Evolutionary conservation across 495 filamentous ascomycete species (phyloP).

Genomic region (Xylaria longipes): DNA sequence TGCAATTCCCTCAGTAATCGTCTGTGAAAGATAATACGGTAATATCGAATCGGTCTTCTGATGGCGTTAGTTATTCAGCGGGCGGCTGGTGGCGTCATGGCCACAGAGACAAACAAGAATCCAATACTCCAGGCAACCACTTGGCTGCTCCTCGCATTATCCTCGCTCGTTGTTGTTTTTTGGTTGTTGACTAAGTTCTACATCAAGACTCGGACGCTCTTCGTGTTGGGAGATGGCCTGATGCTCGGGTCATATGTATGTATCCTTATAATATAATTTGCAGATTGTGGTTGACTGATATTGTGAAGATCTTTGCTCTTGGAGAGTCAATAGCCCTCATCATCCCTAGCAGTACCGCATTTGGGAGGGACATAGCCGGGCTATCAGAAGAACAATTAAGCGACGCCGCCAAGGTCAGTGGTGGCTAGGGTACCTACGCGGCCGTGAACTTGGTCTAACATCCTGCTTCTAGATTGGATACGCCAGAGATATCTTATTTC

Average conservation of each 20-base stretch:
- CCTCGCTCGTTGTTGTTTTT: conserved; percentile 35
- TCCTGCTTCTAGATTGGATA: conserved; percentile 28
- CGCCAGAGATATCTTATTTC: conserved; percentile 34
- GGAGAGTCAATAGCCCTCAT: conserved; percentile 36
- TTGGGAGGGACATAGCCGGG: conserved; percentile 29
- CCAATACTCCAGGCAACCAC: conserved; percentile 27
- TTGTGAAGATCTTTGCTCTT: conserved; percentile 30
- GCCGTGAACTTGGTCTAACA: conserved; percentile 11
- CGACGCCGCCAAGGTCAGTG: conserved; percentile 32
- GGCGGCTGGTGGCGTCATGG: too few relatives aligned
- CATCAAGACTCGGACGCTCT: conserved; percentile 33
- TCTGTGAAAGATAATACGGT: too few relatives aligned
- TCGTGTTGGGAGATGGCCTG: conserved; percentile 34
- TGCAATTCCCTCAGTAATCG: too few relatives aligned
- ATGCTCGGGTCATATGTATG: conserved; percentile 37
- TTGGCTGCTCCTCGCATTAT: conserved; percentile 38
- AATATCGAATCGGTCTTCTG: too few relatives aligned
- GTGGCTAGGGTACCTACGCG: background rate
- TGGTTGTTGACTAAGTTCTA: conserved; percentile 38
- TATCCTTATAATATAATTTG: background rate
- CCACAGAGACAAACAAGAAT: too few relatives aligned
- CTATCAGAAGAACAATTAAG: conserved; percentile 29
- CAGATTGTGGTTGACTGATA: conserved; percentile 19
- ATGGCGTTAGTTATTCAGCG: too few relatives aligned
- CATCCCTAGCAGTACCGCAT: conserved; percentile 29